Evolutionary conservation across 345 rosid genomes (phyloP).

Genomic region (Dovyalis caffra): DNA sequence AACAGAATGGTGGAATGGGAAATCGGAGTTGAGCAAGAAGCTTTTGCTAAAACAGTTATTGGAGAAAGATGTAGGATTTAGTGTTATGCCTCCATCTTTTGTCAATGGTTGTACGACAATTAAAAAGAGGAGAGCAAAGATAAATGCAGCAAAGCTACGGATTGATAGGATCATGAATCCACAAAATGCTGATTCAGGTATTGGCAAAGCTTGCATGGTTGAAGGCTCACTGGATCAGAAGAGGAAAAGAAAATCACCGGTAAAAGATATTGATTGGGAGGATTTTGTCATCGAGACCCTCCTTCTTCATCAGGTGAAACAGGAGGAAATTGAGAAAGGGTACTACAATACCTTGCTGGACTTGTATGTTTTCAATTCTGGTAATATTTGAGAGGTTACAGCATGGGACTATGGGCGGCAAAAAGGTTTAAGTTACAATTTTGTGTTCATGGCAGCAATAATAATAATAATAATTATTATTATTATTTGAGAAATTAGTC

Average conservation of each 20-base stretch:
- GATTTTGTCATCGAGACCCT: slow-evolving; percentile 83
- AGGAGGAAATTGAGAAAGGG: slow-evolving; percentile 78
- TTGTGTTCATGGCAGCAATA: not conserved
- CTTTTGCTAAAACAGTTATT: slow-evolving; percentile 60
- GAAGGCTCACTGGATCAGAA: slow-evolving; percentile 23
- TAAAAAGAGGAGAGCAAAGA: slow-evolving; percentile 58
- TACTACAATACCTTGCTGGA: slow-evolving; percentile 65
- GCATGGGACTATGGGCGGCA: not conserved
- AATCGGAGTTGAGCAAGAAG: slow-evolving; percentile 63
- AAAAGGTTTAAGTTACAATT: not conserved
- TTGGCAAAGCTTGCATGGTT: not conserved
- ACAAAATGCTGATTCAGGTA: slow-evolving; percentile 13
- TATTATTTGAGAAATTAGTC: not conserved
- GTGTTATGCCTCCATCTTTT: slow-evolving; percentile 66
- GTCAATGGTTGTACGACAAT: slow-evolving; percentile 44
- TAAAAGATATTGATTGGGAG: slow-evolving; percentile 66
- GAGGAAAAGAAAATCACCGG: slow-evolving; percentile 45
- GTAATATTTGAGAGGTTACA: slow-evolving; percentile 21
- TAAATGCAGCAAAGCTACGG: slow-evolving; percentile 60
- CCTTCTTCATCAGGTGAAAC: slow-evolving; percentile 64
- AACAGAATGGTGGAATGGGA: slow-evolving; percentile 83
- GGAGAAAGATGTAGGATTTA: slow-evolving; percentile 73
- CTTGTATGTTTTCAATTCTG: slow-evolving; percentile 66
- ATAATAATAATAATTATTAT: too few relatives aligned
- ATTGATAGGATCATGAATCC: slow-evolving; percentile 53